These are phyloP conservation scores for Guyanaporus albipodus DNA, from an alignment of 768 basidiomycete species.

Conservation along the genomic window DNA sequence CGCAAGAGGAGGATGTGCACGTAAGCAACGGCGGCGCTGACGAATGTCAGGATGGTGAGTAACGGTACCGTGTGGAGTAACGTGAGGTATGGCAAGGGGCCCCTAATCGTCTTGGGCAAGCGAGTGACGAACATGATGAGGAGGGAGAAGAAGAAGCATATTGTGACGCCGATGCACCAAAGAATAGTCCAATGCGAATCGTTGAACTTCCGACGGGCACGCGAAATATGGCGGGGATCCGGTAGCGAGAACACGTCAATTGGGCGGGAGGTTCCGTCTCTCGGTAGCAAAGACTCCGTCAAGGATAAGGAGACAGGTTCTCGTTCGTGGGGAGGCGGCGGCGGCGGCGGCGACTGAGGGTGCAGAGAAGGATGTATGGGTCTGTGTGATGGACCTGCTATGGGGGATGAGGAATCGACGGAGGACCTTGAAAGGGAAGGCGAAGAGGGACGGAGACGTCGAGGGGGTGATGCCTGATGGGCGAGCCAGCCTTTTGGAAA, in stretches of 20 bases:
- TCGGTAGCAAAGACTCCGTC: conserved; percentile 75
- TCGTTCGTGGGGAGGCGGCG: conserved; percentile 41
- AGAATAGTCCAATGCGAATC: conserved; percentile 68
- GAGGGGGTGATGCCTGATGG: conserved; percentile 65
- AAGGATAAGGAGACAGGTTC: conserved; percentile 58
- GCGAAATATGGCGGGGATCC: conserved; percentile 65
- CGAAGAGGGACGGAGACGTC: conserved; percentile 39
- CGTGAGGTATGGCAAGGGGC: conserved; percentile 56
- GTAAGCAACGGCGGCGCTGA: conserved; percentile 71
- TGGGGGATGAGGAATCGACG: conserved; percentile 31
- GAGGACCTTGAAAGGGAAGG: conserved; percentile 35
- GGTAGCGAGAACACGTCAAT: conserved; percentile 73
- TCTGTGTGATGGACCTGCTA: conserved; percentile 32
- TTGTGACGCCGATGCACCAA: conserved; percentile 56
- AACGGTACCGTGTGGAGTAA: conserved; percentile 76
- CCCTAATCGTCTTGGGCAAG: conserved; percentile 34
- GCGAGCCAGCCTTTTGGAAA: conserved; percentile 63
- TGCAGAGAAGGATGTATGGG: conserved; percentile 32
- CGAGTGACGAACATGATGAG: conserved; percentile 59
- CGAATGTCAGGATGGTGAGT: conserved; percentile 64
- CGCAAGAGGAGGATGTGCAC: conserved; percentile 70
- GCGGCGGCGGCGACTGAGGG: conserved; percentile 34
- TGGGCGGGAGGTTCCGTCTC: conserved; percentile 62
- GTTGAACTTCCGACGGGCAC: conserved; percentile 66
- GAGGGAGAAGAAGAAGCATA: conserved; percentile 61